These are phyloP conservation scores for Aplosporella prunicola DNA, from an alignment of 2,329 filamentous ascomycete species.

Conservation along the genomic window DNA sequence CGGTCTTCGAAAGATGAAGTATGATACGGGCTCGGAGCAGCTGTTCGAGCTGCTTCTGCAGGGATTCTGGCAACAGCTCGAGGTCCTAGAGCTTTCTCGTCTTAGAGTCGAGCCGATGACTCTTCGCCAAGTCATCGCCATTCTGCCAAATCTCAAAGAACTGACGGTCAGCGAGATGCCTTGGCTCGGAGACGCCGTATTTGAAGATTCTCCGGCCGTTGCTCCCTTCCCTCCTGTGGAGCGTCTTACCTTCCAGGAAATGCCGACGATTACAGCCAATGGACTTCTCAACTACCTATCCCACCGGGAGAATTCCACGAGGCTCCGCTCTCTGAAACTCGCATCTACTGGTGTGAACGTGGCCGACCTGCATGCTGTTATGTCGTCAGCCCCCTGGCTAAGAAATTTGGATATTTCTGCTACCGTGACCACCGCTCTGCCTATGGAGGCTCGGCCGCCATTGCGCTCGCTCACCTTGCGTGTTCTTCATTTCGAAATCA, in stretches of 20 bases:
- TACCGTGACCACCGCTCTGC: slow-evolving; percentile 48
- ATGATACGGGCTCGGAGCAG: slow-evolving; percentile 66
- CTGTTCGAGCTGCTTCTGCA: slow-evolving; percentile 62
- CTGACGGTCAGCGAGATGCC: slow-evolving; percentile 63
- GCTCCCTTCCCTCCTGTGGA: slow-evolving; percentile 66
- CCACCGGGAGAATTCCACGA: slow-evolving; percentile 43
- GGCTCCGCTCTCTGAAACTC: slow-evolving; percentile 54
- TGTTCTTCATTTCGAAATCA: slow-evolving; percentile 77
- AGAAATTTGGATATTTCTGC: slow-evolving; percentile 50
- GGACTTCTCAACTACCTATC: slow-evolving; percentile 63
- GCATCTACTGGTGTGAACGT: slow-evolving; percentile 59
- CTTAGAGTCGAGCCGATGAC: slow-evolving; percentile 61
- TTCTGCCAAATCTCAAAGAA: slow-evolving; percentile 58
- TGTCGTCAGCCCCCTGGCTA: slow-evolving; percentile 49
- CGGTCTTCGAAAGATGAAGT: slow-evolving; percentile 82
- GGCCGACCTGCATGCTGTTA: slow-evolving; percentile 50
- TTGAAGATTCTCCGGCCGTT: slow-evolving; percentile 55
- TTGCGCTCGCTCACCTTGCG: slow-evolving; percentile 60
- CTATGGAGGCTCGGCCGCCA: slow-evolving; percentile 48
- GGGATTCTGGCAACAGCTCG: slow-evolving; percentile 59
- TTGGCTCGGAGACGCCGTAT: slow-evolving; percentile 68
- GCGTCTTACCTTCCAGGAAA: slow-evolving; percentile 62
- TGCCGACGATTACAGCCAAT: slow-evolving; percentile 59
- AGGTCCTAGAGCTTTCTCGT: slow-evolving; percentile 61
- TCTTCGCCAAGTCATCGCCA: slow-evolving; percentile 61